These are phyloP conservation scores for Craspedostauros australis DNA, from an alignment of 108 stramenopile species.

Conservation along the genomic window DNA sequence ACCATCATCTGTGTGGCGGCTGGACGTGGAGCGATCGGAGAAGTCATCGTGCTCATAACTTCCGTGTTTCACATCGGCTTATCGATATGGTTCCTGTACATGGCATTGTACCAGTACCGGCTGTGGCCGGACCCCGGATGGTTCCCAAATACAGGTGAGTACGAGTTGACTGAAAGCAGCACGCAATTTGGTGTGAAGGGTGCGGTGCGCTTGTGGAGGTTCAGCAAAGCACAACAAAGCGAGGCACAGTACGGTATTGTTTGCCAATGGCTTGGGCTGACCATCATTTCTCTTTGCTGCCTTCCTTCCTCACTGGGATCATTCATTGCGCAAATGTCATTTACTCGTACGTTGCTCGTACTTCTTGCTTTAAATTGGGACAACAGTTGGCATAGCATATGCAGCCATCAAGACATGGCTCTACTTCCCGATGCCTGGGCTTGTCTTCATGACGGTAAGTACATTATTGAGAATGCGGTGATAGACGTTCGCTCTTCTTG, in stretches of 20 bases:
- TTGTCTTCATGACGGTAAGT: slow-evolving; percentile 32
- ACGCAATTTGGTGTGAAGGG: neutral
- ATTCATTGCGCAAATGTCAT: too few relatives aligned
- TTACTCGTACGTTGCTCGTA: too few relatives aligned
- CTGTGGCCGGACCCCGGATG: slow-evolving; percentile 52
- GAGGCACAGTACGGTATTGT: too few relatives aligned
- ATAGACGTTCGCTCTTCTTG: too few relatives aligned
- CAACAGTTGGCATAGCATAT: slow-evolving; percentile 51
- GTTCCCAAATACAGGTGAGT: slow-evolving; percentile 41
- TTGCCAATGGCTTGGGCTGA: too few relatives aligned
- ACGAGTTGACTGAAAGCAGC: neutral
- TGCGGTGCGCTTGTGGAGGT: too few relatives aligned
- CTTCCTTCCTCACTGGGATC: too few relatives aligned
- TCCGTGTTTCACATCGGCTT: slow-evolving; percentile 39
- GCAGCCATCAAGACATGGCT: slow-evolving; percentile 60
- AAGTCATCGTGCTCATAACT: slow-evolving; percentile 32
- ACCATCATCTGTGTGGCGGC: slow-evolving; percentile 49
- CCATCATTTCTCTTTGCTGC: neutral
- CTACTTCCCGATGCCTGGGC: slow-evolving; percentile 42
- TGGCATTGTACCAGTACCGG: slow-evolving; percentile 39
- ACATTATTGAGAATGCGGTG: too few relatives aligned
- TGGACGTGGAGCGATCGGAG: slow-evolving; percentile 41
- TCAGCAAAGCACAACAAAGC: too few relatives aligned
- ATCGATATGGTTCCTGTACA: slow-evolving; percentile 54
- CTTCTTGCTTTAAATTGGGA: too few relatives aligned